These are phyloP conservation scores for Russula dissimulans DNA, from an alignment of 768 basidiomycete genomes.

Conservation along the genomic window DNA sequence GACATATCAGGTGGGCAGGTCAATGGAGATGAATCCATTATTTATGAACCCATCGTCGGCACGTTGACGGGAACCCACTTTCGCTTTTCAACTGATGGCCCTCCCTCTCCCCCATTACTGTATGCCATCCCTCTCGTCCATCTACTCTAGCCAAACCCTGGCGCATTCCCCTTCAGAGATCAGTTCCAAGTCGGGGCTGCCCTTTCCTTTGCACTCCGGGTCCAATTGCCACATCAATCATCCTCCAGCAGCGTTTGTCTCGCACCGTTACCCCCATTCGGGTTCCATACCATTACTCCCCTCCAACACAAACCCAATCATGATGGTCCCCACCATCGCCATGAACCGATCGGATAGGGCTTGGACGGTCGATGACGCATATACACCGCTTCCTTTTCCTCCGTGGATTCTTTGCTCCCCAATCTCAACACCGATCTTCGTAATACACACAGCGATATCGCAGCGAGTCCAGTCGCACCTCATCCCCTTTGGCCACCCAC, in stretches of 20 bases:
- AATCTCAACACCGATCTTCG: slow-evolving; percentile 10
- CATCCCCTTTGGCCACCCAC: background rate
- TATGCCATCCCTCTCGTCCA: background rate
- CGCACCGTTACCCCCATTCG: background rate
- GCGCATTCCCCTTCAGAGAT: background rate
- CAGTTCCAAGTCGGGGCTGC: background rate
- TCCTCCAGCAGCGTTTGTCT: slow-evolving; percentile 10
- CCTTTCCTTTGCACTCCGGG: background rate
- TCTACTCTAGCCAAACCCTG: background rate
- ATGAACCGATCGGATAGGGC: background rate
- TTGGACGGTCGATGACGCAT: background rate
- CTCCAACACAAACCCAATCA: background rate
- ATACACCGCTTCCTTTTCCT: background rate
- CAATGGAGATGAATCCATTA: background rate
- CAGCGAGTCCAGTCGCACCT: background rate
- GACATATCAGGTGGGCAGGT: slow-evolving; percentile 12
- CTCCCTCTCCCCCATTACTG: background rate
- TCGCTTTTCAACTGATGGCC: background rate
- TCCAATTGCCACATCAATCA: background rate
- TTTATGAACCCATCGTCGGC: slow-evolving; percentile 1
- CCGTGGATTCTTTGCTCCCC: slow-evolving; percentile 6
- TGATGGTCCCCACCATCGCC: background rate
- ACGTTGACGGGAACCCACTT: background rate
- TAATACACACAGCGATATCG: background rate
- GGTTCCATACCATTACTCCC: background rate